These are phyloP conservation scores for Aspergillus mulundensis DNA, from an alignment of 495 filamentous ascomycete genomes.

Conservation along the genomic window DNA sequence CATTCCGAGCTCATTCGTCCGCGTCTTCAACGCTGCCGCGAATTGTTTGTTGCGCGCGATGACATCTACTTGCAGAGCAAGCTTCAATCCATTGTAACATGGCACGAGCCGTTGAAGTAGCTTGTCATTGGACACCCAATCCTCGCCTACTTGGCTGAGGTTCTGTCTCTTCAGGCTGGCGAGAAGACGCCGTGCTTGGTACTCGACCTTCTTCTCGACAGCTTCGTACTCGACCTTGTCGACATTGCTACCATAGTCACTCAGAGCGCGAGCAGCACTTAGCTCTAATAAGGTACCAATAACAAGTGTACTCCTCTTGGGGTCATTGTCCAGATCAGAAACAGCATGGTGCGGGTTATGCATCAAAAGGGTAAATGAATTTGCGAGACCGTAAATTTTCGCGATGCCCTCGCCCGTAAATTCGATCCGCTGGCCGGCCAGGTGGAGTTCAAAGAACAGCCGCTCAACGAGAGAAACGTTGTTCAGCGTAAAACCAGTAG, in stretches of 20 bases:
- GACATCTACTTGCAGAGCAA: conserved; percentile 20
- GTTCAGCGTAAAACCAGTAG: conserved; percentile 50
- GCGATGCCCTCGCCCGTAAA: conserved; percentile 37
- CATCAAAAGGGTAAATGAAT: conserved; percentile 48
- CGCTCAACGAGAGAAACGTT: conserved; percentile 34
- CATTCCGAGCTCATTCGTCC: conserved; percentile 16
- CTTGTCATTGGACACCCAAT: conserved; percentile 14
- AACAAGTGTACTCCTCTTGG: conserved; percentile 36
- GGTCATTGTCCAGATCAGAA: conserved; percentile 19
- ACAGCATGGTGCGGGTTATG: conserved; percentile 43
- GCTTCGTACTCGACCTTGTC: conserved; percentile 36
- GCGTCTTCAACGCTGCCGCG: conserved; percentile 17
- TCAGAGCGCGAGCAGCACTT: conserved; percentile 34
- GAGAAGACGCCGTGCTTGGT: conserved; percentile 37
- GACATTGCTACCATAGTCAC: conserved; percentile 27
- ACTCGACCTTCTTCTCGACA: conserved; percentile 32
- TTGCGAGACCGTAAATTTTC: conserved; percentile 39
- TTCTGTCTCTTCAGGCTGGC: conserved; percentile 24
- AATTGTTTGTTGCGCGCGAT: conserved; percentile 15
- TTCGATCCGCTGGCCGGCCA: conserved; percentile 37
- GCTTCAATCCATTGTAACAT: conserved; percentile 31
- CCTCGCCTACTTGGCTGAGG: conserved; percentile 13
- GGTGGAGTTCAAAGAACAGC: conserved; percentile 50
- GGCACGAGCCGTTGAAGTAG: conserved; percentile 29
- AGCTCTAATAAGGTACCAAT: conserved; percentile 45